Conservation (phyloP, 2,329 filamentous ascomycete species). For the Trichoderma lentiforme region DNA sequence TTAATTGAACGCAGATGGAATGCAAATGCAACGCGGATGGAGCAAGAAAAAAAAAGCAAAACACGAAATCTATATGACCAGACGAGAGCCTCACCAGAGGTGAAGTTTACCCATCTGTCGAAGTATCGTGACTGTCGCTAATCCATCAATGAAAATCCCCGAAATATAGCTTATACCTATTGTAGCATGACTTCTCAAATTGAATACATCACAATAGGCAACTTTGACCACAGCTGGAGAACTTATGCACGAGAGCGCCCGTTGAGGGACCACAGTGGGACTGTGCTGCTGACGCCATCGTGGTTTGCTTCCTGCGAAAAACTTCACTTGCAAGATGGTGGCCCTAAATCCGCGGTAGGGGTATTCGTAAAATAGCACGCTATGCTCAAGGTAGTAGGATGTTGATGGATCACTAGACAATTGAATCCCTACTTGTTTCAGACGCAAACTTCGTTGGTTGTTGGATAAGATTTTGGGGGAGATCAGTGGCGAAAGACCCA, state of each 20-base stretch:
- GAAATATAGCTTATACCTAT: neutral
- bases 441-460: neutral
- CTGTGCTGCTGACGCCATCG: neutral
- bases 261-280: neutral
- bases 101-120: neutral
- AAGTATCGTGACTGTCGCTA: neutral
- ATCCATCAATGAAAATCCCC: neutral
- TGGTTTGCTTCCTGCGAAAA: neutral
- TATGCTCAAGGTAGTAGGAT: neutral
- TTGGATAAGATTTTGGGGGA: neutral
- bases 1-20: neutral
- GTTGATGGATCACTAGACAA: neutral
- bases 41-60: neutral
- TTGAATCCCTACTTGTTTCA: neutral
- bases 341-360: neutral
- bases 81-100: neutral
- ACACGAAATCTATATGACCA: neutral
- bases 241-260: neutral
- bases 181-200: neutral
- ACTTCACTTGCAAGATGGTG: neutral
- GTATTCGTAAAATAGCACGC: neutral
- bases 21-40: neutral
- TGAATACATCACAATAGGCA: neutral
- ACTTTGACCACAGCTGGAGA: neutral
- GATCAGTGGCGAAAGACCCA: neutral